Percentiles rank a stretch among this genome's conserved stretches.
Evolutionary conservation across 2,329 filamentous ascomycete species (phyloP).

Genomic region (Pleurostoma richardsiae): DNA sequence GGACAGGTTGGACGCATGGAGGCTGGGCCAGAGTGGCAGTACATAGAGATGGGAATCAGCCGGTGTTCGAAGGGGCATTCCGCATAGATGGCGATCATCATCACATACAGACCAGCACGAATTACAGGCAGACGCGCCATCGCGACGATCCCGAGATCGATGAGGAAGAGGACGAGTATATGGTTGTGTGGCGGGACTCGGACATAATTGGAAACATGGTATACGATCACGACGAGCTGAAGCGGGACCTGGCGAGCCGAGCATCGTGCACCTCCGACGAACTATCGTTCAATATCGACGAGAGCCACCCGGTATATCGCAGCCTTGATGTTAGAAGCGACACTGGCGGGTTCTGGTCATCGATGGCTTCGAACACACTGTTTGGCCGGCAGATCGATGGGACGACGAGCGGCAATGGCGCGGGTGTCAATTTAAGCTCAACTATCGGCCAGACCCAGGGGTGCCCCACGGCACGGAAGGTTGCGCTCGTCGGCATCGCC

Average conservation of each 20-base stretch:
- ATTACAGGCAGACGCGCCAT: constrained; percentile 70
- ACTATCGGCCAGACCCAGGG: constrained; percentile 80
- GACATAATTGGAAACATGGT: constrained; percentile 54
- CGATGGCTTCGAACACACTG: constrained; percentile 58
- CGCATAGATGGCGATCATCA: constrained; percentile 77
- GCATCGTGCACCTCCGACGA: constrained; percentile 66
- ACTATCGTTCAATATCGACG: constrained; percentile 73
- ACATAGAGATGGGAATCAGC: constrained; percentile 67
- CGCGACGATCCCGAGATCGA: constrained; percentile 63
- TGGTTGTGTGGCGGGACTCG: constrained; percentile 90
- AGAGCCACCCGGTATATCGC: constrained; percentile 63
- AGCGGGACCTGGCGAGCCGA: constrained; percentile 43
- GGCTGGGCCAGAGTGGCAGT: constrained; percentile 86
- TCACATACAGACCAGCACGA: constrained; percentile 72
- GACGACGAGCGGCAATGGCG: constrained; percentile 67
- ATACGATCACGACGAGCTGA: constrained; percentile 50
- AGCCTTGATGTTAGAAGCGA: constrained; percentile 40
- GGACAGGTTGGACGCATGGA: constrained; percentile 66
- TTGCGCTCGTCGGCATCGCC: constrained; percentile 86
- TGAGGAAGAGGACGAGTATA: constrained; percentile 59
- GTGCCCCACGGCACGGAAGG: constrained; percentile 84
- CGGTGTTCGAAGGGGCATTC: constrained; percentile 89
- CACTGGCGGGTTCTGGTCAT: constrained; percentile 31
- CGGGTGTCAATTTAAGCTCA: constrained; percentile 69
- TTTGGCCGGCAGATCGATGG: constrained; percentile 73